Conservation (phyloP, 208 protist species). For the Trypanosoma cruzi region DNA sequence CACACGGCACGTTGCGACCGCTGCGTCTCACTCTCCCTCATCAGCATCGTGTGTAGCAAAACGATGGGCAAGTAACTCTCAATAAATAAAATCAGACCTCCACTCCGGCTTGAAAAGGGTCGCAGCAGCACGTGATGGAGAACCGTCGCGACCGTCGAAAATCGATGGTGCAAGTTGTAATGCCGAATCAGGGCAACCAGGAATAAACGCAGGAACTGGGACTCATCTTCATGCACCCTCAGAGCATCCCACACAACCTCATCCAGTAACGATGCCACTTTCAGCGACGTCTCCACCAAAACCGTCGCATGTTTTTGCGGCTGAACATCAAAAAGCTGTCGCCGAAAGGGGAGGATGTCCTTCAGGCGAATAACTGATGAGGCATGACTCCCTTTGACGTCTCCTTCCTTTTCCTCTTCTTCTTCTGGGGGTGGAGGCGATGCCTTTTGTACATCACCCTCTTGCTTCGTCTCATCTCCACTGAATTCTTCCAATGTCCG, state of each 20-base stretch:
- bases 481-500: conserved; percentile 14
- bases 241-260: conserved; percentile 46
- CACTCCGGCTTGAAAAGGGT: not conserved
- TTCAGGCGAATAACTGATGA: not conserved
- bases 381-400: not conserved
- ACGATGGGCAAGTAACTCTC: conserved; percentile 46
- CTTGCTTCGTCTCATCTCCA: conserved; percentile 4
- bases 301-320: not conserved
- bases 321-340: conserved; percentile 5
- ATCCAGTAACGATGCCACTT: conserved; percentile 23
- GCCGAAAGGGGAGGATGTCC: conserved; percentile 21
- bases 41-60: conserved; percentile 60
- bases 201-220: conserved; percentile 54
- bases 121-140: conserved; percentile 17
- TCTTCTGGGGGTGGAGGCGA: not conserved
- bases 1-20: conserved; percentile 40
- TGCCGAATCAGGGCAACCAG: conserved; percentile 41
- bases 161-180: conserved; percentile 42
- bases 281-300: not conserved
- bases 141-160: conserved; percentile 23
- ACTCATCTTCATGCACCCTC: conserved; percentile 32
- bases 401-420: not conserved
- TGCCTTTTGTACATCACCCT: not conserved
- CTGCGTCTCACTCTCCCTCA: conserved; percentile 45
- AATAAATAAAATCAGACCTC: conserved; percentile 26